phyloP scores from a whole-genome alignment of 192 early-diverging fungal species.

The Coemansia erecta region DNA sequence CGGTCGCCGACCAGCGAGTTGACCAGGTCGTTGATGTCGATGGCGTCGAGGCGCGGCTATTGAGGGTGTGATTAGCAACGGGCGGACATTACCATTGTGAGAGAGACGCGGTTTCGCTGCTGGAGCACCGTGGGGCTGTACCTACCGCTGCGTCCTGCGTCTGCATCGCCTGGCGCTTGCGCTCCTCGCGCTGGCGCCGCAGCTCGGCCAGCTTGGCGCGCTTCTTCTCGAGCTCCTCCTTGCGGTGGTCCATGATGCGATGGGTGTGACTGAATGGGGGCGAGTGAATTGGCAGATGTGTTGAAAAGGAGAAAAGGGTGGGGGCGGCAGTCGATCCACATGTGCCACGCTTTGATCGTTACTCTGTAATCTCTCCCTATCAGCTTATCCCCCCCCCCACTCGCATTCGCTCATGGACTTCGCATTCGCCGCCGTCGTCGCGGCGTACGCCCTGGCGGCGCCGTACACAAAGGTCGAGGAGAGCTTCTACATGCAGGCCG shows the following conservation, averaged over 20 bases:
- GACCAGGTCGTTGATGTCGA: slow-evolving; percentile 85
- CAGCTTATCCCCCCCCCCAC: neutral
- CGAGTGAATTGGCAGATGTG: too few species aligned
- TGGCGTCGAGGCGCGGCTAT: slow-evolving; percentile 34
- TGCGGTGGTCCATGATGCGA: slow-evolving; percentile 62
- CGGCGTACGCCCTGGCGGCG: slow-evolving; percentile 30
- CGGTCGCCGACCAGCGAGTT: slow-evolving; percentile 70
- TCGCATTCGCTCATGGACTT: slow-evolving; percentile 10
- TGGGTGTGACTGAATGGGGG: neutral
- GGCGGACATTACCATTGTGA: too few species aligned
- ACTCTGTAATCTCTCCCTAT: neutral
- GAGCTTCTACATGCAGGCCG: slow-evolving; percentile 92
- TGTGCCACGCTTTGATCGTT: too few species aligned
- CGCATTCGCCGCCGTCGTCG: slow-evolving; percentile 15
- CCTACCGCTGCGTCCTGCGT: slow-evolving; percentile 12
- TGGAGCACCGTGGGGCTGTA: neutral
- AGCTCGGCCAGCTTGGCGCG: slow-evolving; percentile 88
- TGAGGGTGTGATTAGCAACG: neutral
- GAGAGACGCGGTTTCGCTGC: too few species aligned
- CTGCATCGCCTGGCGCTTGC: slow-evolving; percentile 52
- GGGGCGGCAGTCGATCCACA: too few species aligned
- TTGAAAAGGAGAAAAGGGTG: too few species aligned
- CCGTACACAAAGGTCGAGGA: slow-evolving; percentile 98
- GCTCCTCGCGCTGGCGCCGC: slow-evolving; percentile 75
- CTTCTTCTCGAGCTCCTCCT: slow-evolving; percentile 88